phyloP scores from a whole-genome alignment of 495 filamentous ascomycete species.

The Aspergillus funiculosus region DNA sequence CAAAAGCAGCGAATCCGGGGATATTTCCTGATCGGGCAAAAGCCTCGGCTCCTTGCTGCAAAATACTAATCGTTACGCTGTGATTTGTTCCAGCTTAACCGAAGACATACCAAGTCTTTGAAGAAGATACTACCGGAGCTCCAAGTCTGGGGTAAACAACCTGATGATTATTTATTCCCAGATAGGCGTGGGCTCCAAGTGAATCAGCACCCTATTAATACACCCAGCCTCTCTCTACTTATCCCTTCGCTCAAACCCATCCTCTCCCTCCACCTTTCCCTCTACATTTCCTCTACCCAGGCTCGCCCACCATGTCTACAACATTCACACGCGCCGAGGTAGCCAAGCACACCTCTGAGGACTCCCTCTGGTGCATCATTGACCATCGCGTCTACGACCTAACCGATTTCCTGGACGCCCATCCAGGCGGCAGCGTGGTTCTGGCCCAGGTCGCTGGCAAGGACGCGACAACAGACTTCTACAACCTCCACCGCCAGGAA shows the following conservation, averaged over 20 bases:
- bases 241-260: background rate
- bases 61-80: no score
- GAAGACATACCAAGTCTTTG: no score
- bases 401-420: slow-evolving; percentile 53
- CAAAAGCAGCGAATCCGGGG: no score
- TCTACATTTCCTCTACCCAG: background rate
- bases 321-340: slow-evolving; percentile 44
- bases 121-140: no score
- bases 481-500: slow-evolving; percentile 55
- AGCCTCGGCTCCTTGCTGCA: no score
- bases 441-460: slow-evolving; percentile 50
- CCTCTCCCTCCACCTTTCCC: background rate
- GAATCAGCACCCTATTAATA: no score
- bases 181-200: no score
- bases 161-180: no score
- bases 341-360: slow-evolving; percentile 47
- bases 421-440: slow-evolving; percentile 54
- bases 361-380: slow-evolving; percentile 54
- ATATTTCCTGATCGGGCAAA: no score
- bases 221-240: background rate
- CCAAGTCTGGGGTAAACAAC: no score
- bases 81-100: no score
- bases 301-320: slow-evolving; percentile 19
- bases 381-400: slow-evolving; percentile 57
- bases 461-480: slow-evolving; percentile 53